A percentile compares a stretch with the other conserved stretches of the same genome.
phyloP scores from a whole-genome alignment of 257 asterid genomes.

The Nicotiana knightiana region DNA sequence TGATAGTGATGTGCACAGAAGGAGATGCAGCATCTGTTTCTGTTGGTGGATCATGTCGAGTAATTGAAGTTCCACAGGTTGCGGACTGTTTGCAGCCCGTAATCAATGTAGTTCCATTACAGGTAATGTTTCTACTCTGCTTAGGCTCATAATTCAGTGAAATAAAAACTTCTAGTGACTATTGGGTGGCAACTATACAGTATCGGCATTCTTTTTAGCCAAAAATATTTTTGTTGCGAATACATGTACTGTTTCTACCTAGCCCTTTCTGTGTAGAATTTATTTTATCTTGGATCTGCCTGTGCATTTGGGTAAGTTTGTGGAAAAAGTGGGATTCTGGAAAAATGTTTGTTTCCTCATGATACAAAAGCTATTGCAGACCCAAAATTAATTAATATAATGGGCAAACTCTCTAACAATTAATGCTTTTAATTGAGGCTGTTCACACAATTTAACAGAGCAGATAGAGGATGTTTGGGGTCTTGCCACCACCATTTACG shows the following conservation, averaged over 20 bases:
- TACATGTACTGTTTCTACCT: not conserved
- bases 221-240: not conserved
- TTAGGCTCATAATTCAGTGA: not conserved
- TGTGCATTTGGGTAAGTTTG: not conserved
- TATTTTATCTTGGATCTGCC: not conserved
- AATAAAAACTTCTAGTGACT: not conserved
- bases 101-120: constrained; percentile 83
- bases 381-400: not conserved
- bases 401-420: not conserved
- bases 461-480: not conserved
- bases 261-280: not conserved
- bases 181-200: not conserved
- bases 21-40: constrained; percentile 81
- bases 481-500: not conserved
- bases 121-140: constrained; percentile 40
- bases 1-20: constrained; percentile 82
- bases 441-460: not conserved
- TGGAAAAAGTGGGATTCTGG: not conserved
- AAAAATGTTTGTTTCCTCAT: not conserved
- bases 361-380: not conserved
- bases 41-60: constrained; percentile 82
- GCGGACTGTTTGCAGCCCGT: constrained; percentile 98
- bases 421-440: not conserved
- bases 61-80: constrained; percentile 82
- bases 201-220: not conserved